Evolutionary conservation across 768 basidiomycete species (phyloP).

Genomic region (Russula dissimulans): DNA sequence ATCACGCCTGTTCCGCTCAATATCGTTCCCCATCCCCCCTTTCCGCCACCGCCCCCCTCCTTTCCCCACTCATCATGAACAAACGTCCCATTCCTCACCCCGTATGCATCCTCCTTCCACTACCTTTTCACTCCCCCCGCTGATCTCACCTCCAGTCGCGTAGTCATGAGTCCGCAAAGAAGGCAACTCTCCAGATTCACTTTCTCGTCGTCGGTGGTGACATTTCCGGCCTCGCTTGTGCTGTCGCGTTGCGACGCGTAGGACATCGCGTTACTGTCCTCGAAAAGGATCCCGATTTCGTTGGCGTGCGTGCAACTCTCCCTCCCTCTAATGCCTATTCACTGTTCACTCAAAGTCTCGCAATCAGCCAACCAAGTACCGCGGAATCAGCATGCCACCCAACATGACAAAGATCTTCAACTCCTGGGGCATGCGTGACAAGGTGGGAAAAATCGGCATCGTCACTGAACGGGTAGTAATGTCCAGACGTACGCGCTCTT

Average conservation of each 20-base stretch:
- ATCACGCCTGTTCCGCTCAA: neutral
- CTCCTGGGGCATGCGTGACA: conserved; percentile 29
- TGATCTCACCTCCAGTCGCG: neutral
- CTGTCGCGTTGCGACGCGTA: conserved; percentile 27
- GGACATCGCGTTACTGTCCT: conserved; percentile 32
- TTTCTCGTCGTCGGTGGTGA: conserved; percentile 30
- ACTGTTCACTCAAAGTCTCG: neutral
- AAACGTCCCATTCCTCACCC: conserved; percentile 6
- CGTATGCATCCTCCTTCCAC: neutral
- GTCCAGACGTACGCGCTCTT: conserved; percentile 20
- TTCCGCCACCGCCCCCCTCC: neutral
- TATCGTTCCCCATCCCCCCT: neutral
- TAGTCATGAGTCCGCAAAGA: conserved; percentile 11
- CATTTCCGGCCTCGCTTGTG: conserved; percentile 29
- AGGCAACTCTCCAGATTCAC: conserved; percentile 20
- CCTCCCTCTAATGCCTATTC: neutral
- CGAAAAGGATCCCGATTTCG: conserved; percentile 25
- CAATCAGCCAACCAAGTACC: conserved; percentile 7
- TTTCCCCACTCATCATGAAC: neutral
- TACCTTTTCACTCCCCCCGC: too few relatives aligned
- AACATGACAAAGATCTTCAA: conserved; percentile 31
- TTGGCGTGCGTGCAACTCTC: conserved; percentile 20
- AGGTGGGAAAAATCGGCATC: conserved; percentile 21
- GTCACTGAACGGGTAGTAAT: conserved; percentile 21
- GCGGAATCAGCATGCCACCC: conserved; percentile 29